These are phyloP conservation scores for Aureobasidium leucospermi DNA, from an alignment of 2,329 filamentous ascomycete species.

Conservation along the genomic window DNA sequence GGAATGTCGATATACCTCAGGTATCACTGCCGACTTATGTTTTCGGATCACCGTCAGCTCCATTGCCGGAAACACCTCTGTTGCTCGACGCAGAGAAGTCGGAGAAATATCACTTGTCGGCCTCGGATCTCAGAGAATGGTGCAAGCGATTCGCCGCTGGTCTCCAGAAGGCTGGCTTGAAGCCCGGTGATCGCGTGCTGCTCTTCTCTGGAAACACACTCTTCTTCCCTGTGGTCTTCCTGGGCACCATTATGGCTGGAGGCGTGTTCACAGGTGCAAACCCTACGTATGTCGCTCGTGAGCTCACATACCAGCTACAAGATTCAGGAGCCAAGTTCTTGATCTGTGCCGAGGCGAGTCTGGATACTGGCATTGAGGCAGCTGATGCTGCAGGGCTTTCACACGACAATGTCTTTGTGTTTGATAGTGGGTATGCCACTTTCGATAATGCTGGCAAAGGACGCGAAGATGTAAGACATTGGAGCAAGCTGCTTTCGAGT, in stretches of 20 bases:
- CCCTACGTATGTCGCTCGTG: slow-evolving; percentile 59
- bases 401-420: slow-evolving; percentile 53
- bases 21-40: slow-evolving; percentile 41
- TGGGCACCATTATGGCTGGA: slow-evolving; percentile 70
- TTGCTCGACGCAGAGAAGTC: slow-evolving; percentile 62
- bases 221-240: slow-evolving; percentile 62
- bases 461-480: slow-evolving; percentile 47
- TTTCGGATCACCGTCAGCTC: slow-evolving; percentile 43
- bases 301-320: slow-evolving; percentile 67
- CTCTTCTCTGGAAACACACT: slow-evolving; percentile 68
- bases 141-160: slow-evolving; percentile 66
- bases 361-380: slow-evolving; percentile 60
- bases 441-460: slow-evolving; percentile 33
- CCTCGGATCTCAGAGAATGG: slow-evolving; percentile 59
- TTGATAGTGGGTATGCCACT: slow-evolving; percentile 48
- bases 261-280: slow-evolving; percentile 73
- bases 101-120: slow-evolving; percentile 59
- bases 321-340: slow-evolving; percentile 64
- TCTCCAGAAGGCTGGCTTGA: slow-evolving; percentile 53
- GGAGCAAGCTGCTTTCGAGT: slow-evolving; percentile 54
- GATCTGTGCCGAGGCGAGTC: slow-evolving; percentile 52
- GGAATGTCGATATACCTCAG: slow-evolving; percentile 39
- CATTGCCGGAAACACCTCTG: slow-evolving; percentile 33
- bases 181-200: slow-evolving; percentile 62
- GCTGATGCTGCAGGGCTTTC: slow-evolving; percentile 52